Base-by-base conservation (phyloP, 305 asterid genomes). In the Fraxinus greggii region DNA sequence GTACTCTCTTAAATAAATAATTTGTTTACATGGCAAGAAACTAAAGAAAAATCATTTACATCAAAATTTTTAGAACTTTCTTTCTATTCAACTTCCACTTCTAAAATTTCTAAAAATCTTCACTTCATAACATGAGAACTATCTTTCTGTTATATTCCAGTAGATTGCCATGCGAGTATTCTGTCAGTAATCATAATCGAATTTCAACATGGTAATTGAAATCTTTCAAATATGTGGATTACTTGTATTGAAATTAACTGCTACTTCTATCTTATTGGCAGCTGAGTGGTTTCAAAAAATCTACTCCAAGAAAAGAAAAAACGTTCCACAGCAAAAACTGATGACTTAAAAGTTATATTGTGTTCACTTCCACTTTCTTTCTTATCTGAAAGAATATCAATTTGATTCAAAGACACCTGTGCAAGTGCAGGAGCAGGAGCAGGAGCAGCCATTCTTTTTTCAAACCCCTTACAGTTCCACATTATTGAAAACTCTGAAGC, bases 401-500 rank as follows among this genome's bases (percentile, higher is more conserved):
- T 76, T 72, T 40, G 35, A 75, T 86, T 40, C 10, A 67, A 73
- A 74, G 81, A 51, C 85, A 95, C 99, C 94, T 86, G 94, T 63
- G 89, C 81, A 80, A 75, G 94, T 69, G 83, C 79, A 61, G 70
- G 65, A 86, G 92, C 63, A 54, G 65, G 54, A 42, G 54, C 54
- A 15, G 59, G 85, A 83, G 86, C 75, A 80, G 86, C 85, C 97
- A 94, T 88, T 87, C 95, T 93, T 90, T 88, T 85, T 83, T 93
- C 92, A 83, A 93, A 92, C 36, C 92, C 95, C 86, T 63, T 80
- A 59, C 89, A 88, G 85, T 92, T 97, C 99, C 98, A 96, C 80
- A 86, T 88, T 82, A 96, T 87, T 72, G 97, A 91, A 78, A 83
- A 93, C 86, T 94, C 98, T 33, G 93, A 88, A 59, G 97, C 93